Conservation (phyloP, 2,329 filamentous ascomycete species). For the Microsporum audouinii region DNA sequence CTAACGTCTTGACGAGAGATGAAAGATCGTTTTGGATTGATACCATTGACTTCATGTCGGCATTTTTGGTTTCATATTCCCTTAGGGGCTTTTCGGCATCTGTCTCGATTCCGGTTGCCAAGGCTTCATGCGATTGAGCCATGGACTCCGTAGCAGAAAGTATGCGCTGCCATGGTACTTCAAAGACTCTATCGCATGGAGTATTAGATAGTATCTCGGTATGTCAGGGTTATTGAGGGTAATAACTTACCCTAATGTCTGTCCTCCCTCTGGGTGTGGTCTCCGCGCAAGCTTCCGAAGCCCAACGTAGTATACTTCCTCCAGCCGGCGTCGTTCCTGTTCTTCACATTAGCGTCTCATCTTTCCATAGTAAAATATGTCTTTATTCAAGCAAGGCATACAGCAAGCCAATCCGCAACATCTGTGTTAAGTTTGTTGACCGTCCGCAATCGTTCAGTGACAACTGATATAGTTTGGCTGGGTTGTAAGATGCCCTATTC, state of each 20-base stretch:
- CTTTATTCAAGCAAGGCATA: constrained; percentile 36
- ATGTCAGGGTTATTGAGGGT: not conserved
- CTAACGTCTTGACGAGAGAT: constrained; percentile 72
- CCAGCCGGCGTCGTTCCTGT: constrained; percentile 83
- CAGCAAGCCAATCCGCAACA: constrained; percentile 94
- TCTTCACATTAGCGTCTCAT: constrained; percentile 7
- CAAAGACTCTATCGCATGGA: constrained; percentile 58
- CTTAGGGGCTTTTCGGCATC: constrained; percentile 80
- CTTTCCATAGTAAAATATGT: not conserved
- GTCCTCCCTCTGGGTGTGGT: constrained; percentile 60
- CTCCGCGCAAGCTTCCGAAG: constrained; percentile 69
- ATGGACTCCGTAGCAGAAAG: constrained; percentile 66
- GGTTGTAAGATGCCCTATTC: constrained; percentile 67
- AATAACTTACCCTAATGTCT: constrained; percentile 69
- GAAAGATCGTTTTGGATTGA: constrained; percentile 71
- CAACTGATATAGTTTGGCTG: constrained; percentile 63
- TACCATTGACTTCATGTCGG: constrained; percentile 67
- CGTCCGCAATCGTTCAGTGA: constrained; percentile 78
- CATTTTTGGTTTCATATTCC: constrained; percentile 57
- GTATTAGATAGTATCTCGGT: constrained; percentile 3
- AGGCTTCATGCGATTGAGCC: constrained; percentile 69
- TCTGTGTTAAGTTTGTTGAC: constrained; percentile 78
- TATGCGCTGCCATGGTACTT: constrained; percentile 80
- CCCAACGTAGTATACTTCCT: constrained; percentile 76
- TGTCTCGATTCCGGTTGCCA: constrained; percentile 70